Evolutionary conservation across 345 rosid species (phyloP), one percentile per base, ranked within the genome.

Genomic region (Arabidopsis arenosa): DNA sequence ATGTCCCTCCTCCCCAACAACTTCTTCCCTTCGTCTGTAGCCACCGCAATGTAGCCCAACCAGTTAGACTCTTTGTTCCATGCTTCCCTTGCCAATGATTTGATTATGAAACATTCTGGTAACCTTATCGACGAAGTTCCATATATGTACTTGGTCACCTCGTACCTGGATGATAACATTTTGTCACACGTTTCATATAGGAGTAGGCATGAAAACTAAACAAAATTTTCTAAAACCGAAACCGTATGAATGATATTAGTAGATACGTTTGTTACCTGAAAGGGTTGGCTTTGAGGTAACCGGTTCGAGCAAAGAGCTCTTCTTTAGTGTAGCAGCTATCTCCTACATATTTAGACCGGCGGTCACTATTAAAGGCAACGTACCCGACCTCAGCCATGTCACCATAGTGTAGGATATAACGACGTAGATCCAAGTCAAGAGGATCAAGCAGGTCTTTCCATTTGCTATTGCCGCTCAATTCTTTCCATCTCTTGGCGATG

Each of bases 1-100:
- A 84, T 84, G 48, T 84, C 87, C 68, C 89, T 82, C 63, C 89
- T 80, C 35, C 89, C 89, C 26, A 84, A 52, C 68, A 33, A 45
- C 7, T 15, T 53, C 51, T 72, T 83, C 5, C 85, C 90, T 63
- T 85, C 81, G 21, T 85, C 83, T 52, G 88, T 87, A 23, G 84
- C 74, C 68, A 87, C 87, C 5, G 85, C 87, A 5, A 83, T 72
- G 62, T 81, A 83, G 7, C 86, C 87, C 32, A 77, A 64, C 86
- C 86, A 85, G 66, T 65, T 62, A 5, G 86, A 81, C 48, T 81
- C 79, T 18, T 28, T 81, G 74, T 37, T 51, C 86, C 83, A 79
- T 7, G 78, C 74, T 37, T 84, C 80, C 33, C 64, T 68, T 7
- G 86, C 76, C 54, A 61, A 49, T 18, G 87, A 70, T 23, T 66